Conservation (phyloP, 2,329 filamentous ascomycete genomes). For the Fusarium nodosum region DNA sequence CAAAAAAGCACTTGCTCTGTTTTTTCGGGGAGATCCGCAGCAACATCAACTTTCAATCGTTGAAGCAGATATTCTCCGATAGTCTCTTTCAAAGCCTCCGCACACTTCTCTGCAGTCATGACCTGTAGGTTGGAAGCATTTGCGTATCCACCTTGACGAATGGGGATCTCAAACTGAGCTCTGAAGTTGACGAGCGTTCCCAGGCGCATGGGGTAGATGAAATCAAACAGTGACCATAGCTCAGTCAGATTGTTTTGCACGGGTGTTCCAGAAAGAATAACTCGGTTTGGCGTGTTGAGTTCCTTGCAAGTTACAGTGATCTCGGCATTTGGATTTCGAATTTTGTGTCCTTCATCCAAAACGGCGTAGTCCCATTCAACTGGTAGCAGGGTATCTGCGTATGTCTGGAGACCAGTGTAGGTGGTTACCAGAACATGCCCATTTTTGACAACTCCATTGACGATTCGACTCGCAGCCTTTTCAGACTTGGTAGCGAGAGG, state of each 20-base stretch:
- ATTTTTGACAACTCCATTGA: conserved; percentile 83
- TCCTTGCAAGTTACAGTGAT: conserved; percentile 98
- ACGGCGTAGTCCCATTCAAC: conserved; percentile 94
- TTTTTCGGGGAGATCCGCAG: conserved; percentile 93
- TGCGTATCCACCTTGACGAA: conserved; percentile 92
- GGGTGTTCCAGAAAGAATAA: conserved; percentile 95
- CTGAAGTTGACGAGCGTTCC: conserved; percentile 93
- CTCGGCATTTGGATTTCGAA: conserved; percentile 93
- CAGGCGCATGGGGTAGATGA: conserved; percentile 95
- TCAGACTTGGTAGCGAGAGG: conserved; percentile 53
- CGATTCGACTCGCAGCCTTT: conserved; percentile 81
- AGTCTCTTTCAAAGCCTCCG: conserved; percentile 91
- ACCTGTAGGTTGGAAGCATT: conserved; percentile 95
- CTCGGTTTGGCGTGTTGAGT: conserved; percentile 86
- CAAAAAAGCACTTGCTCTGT: conserved; percentile 97
- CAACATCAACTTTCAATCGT: conserved; percentile 92
- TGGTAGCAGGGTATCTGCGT: conserved; percentile 83
- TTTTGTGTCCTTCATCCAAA: conserved; percentile 97
- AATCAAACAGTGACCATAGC: conserved; percentile 97
- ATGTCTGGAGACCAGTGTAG: conserved; percentile 95
- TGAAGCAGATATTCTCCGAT: conserved; percentile 95
- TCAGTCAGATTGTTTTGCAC: conserved; percentile 98
- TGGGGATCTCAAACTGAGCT: conserved; percentile 92
- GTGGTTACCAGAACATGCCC: conserved; percentile 97
- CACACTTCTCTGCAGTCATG: conserved; percentile 93